Conservation (phyloP, 495 filamentous ascomycete species). For the Parachaetomium inaequale region DNA sequence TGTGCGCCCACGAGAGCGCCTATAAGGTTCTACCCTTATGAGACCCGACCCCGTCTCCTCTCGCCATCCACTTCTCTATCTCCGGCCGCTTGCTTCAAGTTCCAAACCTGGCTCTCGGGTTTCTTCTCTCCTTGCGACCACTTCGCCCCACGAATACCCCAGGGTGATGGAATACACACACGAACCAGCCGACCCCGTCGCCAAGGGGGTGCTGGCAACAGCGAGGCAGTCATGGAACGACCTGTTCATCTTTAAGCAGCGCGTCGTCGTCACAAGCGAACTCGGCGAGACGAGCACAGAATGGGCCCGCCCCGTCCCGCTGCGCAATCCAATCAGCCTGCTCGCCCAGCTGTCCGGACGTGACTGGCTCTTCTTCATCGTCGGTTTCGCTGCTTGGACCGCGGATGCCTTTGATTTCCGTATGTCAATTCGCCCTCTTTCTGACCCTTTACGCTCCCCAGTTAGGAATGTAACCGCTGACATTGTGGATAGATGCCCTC, state of each 20-base stretch:
- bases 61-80: neutral
- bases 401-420: constrained; percentile 74
- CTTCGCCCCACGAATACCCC: neutral
- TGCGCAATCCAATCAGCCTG: constrained; percentile 60
- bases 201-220: constrained; percentile 55
- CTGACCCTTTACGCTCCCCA: too few species aligned
- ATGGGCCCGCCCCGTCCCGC: constrained; percentile 57
- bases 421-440: too few species aligned
- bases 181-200: constrained; percentile 55
- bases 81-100: neutral
- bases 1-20: neutral
- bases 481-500: constrained; percentile 47
- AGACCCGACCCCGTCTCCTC: neutral
- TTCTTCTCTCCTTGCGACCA: too few species aligned
- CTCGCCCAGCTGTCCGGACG: constrained; percentile 51
- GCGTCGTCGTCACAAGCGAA: constrained; percentile 59
- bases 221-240: constrained; percentile 59
- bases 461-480: too few species aligned
- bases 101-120: too few species aligned
- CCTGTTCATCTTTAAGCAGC: constrained; percentile 65
- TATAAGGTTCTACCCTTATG: neutral
- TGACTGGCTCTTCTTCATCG: constrained; percentile 63
- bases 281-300: constrained; percentile 52
- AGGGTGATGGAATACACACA: constrained; percentile 29
- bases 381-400: constrained; percentile 62